Evolutionary conservation across 176 grass and related monocot species (phyloP).

Genomic region (Eragrostis curvula): DNA sequence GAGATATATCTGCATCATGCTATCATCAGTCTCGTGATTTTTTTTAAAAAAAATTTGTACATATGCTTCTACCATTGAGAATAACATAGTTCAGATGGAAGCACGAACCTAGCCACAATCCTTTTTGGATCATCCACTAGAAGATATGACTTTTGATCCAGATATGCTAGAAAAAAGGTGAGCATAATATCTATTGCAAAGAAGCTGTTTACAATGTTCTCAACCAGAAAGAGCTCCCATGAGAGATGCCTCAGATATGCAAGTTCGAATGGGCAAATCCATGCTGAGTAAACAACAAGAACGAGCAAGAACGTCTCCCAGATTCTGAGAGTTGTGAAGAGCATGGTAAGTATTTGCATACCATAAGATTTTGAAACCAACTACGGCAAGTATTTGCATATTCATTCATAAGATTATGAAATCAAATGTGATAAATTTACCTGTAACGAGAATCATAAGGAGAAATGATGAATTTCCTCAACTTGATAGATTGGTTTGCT

Average conservation of each 20-base stretch:
- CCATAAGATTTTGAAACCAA: neutral
- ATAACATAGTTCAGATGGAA: conserved; percentile 2
- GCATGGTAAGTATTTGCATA: conserved; percentile 13
- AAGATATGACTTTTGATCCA: conserved; percentile 63
- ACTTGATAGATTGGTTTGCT: conserved; percentile 57
- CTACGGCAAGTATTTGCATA: no score
- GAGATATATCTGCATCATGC: conserved; percentile 68
- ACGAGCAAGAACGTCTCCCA: conserved; percentile 78
- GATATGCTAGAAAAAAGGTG: conserved; percentile 82
- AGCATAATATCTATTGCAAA: conserved; percentile 81
- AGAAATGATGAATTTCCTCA: conserved; percentile 79
- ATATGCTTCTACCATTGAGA: conserved; percentile 19
- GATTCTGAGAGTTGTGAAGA: conserved; percentile 46
- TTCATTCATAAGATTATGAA: conserved; percentile 12
- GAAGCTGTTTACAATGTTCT: conserved; percentile 74
- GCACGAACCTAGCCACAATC: conserved; percentile 70
- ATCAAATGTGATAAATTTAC: conserved; percentile 49
- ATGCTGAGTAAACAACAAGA: conserved; percentile 86
- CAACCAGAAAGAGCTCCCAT: conserved; percentile 51
- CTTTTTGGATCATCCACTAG: conserved; percentile 73
- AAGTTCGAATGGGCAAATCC: conserved; percentile 82
- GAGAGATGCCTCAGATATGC: conserved; percentile 74
- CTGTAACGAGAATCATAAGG: conserved; percentile 77
- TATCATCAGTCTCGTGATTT: conserved; percentile 26
- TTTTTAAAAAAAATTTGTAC: conserved; percentile 18